These are phyloP conservation scores for Cornus kousa DNA, from an alignment of 148 eudicot species.

Conservation along the genomic window DNA sequence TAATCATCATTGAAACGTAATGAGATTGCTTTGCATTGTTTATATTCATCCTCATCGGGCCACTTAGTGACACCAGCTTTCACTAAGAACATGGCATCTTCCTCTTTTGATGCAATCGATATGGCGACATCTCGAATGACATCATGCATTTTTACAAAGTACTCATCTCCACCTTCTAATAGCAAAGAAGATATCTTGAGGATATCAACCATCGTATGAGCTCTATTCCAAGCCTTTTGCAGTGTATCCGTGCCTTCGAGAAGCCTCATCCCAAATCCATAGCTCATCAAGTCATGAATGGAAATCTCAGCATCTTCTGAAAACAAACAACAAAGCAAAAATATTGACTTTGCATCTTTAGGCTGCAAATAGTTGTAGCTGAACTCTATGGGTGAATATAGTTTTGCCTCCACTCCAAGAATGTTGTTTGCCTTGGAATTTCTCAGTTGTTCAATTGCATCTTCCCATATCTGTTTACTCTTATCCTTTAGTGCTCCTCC, in stretches of 20 bases:
- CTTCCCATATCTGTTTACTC: neutral
- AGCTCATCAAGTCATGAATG: neutral
- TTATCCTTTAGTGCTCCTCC: constrained; percentile 4
- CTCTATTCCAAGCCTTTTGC: neutral
- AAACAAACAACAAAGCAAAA: constrained; percentile 18
- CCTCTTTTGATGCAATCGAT: neutral
- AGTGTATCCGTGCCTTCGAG: neutral
- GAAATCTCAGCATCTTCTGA: constrained; percentile 8
- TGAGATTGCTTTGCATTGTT: neutral
- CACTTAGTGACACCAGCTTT: neutral
- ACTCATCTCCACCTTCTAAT: neutral
- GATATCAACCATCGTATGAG: neutral
- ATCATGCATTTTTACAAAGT: constrained; percentile 18
- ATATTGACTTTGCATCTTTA: neutral
- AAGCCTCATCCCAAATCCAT: neutral
- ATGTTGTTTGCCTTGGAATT: neutral
- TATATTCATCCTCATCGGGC: neutral
- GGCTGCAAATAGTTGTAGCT: neutral
- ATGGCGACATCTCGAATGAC: constrained; percentile 18
- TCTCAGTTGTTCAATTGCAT: neutral
- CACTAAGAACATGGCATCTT: neutral
- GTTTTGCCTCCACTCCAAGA: neutral
- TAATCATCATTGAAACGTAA: neutral
- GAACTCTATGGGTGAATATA: neutral
- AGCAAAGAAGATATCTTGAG: constrained; percentile 17